phyloP scores from a whole-genome alignment of 257 asterid species.

The Nicotiana obtusifolia region DNA sequence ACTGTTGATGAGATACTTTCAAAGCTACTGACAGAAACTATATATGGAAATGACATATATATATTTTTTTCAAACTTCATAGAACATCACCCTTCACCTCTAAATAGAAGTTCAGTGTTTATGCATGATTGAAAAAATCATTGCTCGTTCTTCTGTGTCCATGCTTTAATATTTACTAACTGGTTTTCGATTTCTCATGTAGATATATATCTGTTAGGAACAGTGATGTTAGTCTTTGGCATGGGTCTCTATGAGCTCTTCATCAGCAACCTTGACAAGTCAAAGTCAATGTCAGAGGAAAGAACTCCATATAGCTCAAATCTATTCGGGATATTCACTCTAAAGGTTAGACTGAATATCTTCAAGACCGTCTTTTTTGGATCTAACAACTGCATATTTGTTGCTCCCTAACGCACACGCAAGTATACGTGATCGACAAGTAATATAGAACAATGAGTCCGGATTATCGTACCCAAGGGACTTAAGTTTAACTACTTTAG shows the following conservation, averaged over 20 bases:
- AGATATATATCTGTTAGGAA: conserved; percentile 88
- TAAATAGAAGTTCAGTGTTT: not conserved
- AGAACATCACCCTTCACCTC: not conserved
- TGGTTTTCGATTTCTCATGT: not conserved
- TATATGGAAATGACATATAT: not conserved
- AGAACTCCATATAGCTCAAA: conserved; percentile 43
- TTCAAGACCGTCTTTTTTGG: not conserved
- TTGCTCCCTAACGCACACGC: no score
- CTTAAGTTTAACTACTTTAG: no score
- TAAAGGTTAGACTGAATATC: conserved; percentile 46
- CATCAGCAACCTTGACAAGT: conserved; percentile 84
- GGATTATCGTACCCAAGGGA: no score
- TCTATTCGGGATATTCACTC: conserved; percentile 69
- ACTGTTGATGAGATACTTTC: not conserved
- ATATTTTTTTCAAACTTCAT: not conserved
- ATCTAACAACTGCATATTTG: not conserved
- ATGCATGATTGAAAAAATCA: not conserved
- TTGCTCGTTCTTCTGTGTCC: not conserved
- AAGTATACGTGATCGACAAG: no score
- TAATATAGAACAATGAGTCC: no score
- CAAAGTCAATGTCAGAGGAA: conserved; percentile 45
- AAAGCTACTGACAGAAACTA: not conserved
- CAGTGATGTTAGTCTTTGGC: conserved; percentile 95
- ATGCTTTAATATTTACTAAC: not conserved
- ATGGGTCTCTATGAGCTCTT: conserved; percentile 96